Percentiles rank a stretch among this genome's conserved stretches.
phyloP scores from a whole-genome alignment of 129 eudicot species.

The Calendula officinalis region DNA sequence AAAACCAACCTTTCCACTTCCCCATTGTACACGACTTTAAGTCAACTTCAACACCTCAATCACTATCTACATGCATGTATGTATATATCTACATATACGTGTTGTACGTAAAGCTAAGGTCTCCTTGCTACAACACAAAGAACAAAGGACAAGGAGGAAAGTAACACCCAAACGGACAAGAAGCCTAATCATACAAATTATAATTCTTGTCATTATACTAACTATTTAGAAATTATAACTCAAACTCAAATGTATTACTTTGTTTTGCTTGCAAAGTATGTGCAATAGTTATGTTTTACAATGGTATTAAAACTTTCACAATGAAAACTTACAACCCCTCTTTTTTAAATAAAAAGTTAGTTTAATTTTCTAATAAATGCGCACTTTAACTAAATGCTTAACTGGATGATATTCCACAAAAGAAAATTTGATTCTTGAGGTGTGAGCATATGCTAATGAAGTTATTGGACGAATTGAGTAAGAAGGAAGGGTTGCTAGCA shows the following conservation, averaged over 20 bases:
- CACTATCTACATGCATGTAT: constrained; percentile 1
- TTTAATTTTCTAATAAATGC: background rate
- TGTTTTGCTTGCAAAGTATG: background rate
- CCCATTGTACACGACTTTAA: constrained; percentile 44
- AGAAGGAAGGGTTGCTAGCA: constrained; percentile 45
- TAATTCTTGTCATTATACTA: constrained; percentile 11
- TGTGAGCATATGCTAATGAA: too few species aligned
- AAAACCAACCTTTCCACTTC: constrained; percentile 45
- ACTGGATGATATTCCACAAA: too few species aligned
- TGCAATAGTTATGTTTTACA: background rate
- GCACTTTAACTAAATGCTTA: background rate
- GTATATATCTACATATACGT: background rate
- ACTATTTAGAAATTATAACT: background rate
- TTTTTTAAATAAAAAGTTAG: background rate
- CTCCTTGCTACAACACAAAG: constrained; percentile 38
- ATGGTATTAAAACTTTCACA: background rate
- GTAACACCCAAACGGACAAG: constrained; percentile 51
- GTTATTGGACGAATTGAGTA: constrained; percentile 1
- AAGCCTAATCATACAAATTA: constrained; percentile 35
- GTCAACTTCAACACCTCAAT: constrained; percentile 29
- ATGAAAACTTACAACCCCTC: background rate
- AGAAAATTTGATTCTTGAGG: too few species aligned
- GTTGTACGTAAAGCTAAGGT: background rate
- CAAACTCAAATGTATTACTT: background rate
- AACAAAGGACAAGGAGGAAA: constrained; percentile 37